phyloP scores from a whole-genome alignment of 202 grass and related monocot genomes.

The Schoenoplectus triqueter region DNA sequence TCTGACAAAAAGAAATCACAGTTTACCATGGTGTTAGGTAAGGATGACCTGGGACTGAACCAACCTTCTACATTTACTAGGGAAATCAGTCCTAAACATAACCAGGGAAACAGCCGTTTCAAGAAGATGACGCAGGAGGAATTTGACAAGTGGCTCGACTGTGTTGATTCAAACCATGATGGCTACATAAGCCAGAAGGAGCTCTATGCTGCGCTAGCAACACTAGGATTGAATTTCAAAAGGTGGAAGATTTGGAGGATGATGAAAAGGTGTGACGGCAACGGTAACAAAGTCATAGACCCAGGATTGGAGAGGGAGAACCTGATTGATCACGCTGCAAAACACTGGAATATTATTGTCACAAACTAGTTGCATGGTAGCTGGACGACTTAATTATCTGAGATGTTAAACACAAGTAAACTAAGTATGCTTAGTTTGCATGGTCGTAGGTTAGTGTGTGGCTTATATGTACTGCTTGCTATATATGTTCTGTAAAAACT shows the following conservation, averaged over 20 bases:
- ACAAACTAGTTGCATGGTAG: constrained; percentile 7
- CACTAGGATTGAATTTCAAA: constrained; percentile 20
- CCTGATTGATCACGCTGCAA: constrained; percentile 36
- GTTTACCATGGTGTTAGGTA: not conserved
- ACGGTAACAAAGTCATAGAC: constrained; percentile 35
- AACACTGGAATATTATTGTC: constrained; percentile 26
- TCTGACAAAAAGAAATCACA: not conserved
- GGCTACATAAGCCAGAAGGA: constrained; percentile 30
- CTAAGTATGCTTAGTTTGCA: not conserved
- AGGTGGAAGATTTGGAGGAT: constrained; percentile 25
- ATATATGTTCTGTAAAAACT: not conserved
- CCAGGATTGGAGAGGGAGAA: constrained; percentile 18
- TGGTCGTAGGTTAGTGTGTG: not conserved
- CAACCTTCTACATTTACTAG: not conserved
- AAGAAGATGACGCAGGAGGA: constrained; percentile 35
- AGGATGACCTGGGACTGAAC: not conserved
- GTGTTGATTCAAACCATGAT: constrained; percentile 32
- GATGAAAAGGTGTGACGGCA: not conserved
- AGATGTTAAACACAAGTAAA: not conserved
- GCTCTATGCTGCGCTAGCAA: not conserved
- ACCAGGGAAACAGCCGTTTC: not conserved
- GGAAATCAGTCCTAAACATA: not conserved
- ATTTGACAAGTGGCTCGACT: constrained; percentile 22
- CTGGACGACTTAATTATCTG: not conserved
- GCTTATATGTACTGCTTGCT: not conserved